Base-by-base conservation (phyloP, 2,329 filamentous ascomycete species). In the Colletotrichum sp. region DNA sequence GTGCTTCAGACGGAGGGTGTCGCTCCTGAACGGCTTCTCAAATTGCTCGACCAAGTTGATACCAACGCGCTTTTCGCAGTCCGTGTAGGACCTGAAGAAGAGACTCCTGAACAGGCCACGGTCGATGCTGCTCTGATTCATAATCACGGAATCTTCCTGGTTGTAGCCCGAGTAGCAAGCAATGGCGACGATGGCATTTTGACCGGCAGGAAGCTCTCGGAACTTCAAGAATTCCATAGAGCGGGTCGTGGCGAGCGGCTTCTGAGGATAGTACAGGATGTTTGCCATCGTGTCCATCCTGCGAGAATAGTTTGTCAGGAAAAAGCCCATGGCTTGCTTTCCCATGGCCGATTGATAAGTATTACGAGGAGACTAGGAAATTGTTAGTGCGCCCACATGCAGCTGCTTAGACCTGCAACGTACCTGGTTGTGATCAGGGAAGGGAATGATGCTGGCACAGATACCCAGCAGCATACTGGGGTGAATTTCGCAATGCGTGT, bases 281-380 rank as follows among this genome's bases (percentile, higher is more conserved):
- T 99, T 99, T 80, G 96, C 94, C 97, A 99, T 99, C 6, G 97
- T 99, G 83, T 99, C 97, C 96, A 99, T 99, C 78, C 97, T 96
- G 77, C 96, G 93, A 55, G 95, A 94, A 85, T 98, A 99, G 84
- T 99, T 99, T 15, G 98, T 99, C 72, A 99, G 90, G 88, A 98
- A 98, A 81, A 99, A 96, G 83, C 98, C 97, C 98, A 99, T 99
- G 77, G 97, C 97, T 91, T 99, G 97, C 87, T 99, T 99, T 89
- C 98, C 97, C 97, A 99, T 99, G 83, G 97, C 97, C 81, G 96
- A 98, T 87, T 99, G 96, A 85, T 98, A 99, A 6, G 96, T 99
- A 84, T 99, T 99, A 94, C 97, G 94, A 79, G 97, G 97, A 78
- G 96, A 99, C 91, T 98, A 82, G 64, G 21, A 48, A 12, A 64